Evolutionary conservation across 2,329 filamentous ascomycete genomes (phyloP), one percentile per base, ranked within the genome.

Genomic region (Raffaelea ambrosiae): DNA sequence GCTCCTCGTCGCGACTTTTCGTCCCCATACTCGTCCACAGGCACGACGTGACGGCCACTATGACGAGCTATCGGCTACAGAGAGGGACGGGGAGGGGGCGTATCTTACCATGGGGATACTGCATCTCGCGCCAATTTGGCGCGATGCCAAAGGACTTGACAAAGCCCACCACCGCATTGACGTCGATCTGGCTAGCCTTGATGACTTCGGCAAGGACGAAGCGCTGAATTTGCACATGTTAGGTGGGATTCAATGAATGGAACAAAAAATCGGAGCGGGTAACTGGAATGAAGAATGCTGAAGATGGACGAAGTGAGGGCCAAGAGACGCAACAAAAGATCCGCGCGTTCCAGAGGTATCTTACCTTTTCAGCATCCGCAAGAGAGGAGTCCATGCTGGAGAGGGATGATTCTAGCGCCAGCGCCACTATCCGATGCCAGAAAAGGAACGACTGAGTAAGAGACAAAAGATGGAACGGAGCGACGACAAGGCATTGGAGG

Each of bases 181-280:
- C 58, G 48, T 76, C 69, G 50, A 79, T 61, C 26, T 66, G 61
- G 63, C 75, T 79, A 51, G 67, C 67, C 56, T 79, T 80, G 61
- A 80, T 73, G 55, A 79, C 74, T 61, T 80, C 76, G 48, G 69
- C 73, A 48, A 80, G 67, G 51, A 79, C 64, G 57, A 77, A 77
- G 53, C 75, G 73, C 76, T 80, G 56, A n/a, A 23, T 9, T 29
- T 29, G 26, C 26, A 29, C 26, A 13, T 29, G 26, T 29, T 13
- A 29, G 13, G 13, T 29, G 26, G 26, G 13, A 29, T 29, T n/a
- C n/a, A n/a, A n/a, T n/a, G n/a, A n/a, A n/a, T n/a, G n/a, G n/a
- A n/a, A n/a, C n/a, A n/a, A n/a, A n/a, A n/a, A n/a, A n/a, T n/a
- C n/a, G n/a, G n/a, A n/a, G n/a, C n/a, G n/a, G n/a, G n/a, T n/a